These are phyloP conservation scores for Emergomyces orientalis DNA, from an alignment of 2,329 filamentous ascomycete species.

Conservation along the genomic window DNA sequence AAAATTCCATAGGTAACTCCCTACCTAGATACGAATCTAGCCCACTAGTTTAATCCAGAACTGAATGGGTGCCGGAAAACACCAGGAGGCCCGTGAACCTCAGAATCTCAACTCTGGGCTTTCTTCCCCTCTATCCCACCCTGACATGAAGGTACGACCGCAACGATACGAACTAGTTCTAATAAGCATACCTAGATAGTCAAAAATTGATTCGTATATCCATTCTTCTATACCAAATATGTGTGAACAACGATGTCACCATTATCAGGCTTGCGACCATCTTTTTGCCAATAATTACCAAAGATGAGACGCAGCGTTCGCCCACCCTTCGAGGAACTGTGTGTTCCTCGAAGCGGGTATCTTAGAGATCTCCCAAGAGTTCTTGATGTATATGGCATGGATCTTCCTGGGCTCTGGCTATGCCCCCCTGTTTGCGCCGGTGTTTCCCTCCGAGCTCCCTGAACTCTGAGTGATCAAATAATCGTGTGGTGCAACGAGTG, in stretches of 20 bases:
- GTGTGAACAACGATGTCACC: neutral
- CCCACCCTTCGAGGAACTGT: neutral
- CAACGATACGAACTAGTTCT: too few species aligned
- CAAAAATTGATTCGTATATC: neutral
- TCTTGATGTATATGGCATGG: neutral
- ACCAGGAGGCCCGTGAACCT: too few species aligned
- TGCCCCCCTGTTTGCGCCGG: neutral
- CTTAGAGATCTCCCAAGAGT: neutral
- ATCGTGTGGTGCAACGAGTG: too few species aligned
- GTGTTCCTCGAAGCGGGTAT: neutral
- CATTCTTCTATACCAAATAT: neutral
- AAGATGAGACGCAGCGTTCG: neutral
- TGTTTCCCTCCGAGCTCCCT: neutral
- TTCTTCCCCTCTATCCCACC: too few species aligned
- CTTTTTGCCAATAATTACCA: slow-evolving; percentile 1
- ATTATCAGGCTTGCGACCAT: neutral
- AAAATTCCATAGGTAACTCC: too few species aligned
- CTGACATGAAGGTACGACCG: too few species aligned
- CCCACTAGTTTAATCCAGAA: too few species aligned
- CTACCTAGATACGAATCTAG: too few species aligned
- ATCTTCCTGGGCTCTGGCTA: neutral
- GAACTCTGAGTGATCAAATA: neutral
- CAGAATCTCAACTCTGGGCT: too few species aligned
- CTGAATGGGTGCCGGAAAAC: too few species aligned
- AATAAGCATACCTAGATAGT: too few species aligned